Evolutionary conservation across 75 land plant species (phyloP).

Genomic region (Cupressus sempervirens): DNA sequence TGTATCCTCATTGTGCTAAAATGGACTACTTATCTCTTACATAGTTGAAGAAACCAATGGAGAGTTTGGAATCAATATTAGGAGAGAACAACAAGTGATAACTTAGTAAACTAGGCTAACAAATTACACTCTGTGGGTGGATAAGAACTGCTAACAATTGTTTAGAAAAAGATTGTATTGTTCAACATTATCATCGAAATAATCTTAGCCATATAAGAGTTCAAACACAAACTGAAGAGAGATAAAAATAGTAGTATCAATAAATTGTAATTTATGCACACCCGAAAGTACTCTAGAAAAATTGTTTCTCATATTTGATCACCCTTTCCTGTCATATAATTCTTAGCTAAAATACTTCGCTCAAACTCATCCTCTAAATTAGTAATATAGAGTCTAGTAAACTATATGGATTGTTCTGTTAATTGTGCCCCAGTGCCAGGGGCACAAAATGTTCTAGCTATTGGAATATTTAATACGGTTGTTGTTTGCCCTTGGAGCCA

Average conservation of each 20-base stretch:
- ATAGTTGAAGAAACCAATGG: constrained; percentile 34
- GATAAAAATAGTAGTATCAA: neutral
- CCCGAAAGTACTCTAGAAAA: constrained; percentile 87
- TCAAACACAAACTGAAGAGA: neutral
- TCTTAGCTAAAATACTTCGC: constrained; percentile 71
- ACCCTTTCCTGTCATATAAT: constrained; percentile 83
- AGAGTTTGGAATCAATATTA: neutral
- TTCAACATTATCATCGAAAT: neutral
- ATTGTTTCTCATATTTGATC: constrained; percentile 67
- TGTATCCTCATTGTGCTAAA: constrained; percentile 45
- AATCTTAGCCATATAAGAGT: neutral
- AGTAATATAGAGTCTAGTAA: no score
- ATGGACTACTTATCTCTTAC: constrained; percentile 53
- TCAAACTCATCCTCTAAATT: constrained; percentile 95
- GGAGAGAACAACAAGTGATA: neutral
- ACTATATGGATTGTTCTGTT: no score
- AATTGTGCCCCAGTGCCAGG: no score
- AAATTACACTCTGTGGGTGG: neutral
- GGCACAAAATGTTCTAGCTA: no score
- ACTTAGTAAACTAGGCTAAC: neutral
- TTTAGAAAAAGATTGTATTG: no score
- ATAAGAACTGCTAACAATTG: no score
- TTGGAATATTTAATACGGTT: no score
- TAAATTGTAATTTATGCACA: constrained; percentile 13
- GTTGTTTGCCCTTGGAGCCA: no score